Percentiles rank a stretch among this genome's conserved stretches.
phyloP scores from a whole-genome alignment of 2,329 filamentous ascomycete species.

The Xylaria hypoxylon region DNA sequence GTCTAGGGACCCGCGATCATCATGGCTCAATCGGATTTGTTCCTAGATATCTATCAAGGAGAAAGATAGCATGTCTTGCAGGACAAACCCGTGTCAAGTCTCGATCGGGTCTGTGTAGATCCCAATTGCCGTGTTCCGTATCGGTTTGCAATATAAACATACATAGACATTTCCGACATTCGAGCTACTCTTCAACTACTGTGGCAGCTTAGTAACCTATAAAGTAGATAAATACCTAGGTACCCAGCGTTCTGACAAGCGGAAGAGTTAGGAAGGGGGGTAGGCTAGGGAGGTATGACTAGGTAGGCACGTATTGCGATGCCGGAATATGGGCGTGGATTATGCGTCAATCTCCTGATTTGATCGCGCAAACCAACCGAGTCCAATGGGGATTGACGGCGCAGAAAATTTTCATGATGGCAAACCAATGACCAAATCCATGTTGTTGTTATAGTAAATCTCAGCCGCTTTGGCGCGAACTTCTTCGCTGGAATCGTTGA shows the following conservation, averaged over 20 bases:
- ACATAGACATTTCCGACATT: not conserved
- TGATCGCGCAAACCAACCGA: slow-evolving; percentile 15
- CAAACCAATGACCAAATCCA: slow-evolving; percentile 28
- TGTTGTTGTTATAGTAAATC: slow-evolving; percentile 14
- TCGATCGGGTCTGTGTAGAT: not conserved
- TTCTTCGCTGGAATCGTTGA: slow-evolving; percentile 37
- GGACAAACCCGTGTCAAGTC: not conserved
- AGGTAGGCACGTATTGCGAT: slow-evolving; percentile 19
- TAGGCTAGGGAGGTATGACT: not conserved
- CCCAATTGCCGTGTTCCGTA: not conserved
- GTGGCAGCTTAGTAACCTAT: slow-evolving; percentile 1
- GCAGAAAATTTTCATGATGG: slow-evolving; percentile 32
- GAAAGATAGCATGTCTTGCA: not conserved
- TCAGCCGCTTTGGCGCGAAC: slow-evolving; percentile 38
- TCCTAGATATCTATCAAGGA: slow-evolving; percentile 8
- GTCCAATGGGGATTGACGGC: slow-evolving; percentile 25
- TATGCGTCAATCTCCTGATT: slow-evolving; percentile 25
- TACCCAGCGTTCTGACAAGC: too few relatives aligned
- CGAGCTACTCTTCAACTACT: not conserved
- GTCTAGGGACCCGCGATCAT: not conserved
- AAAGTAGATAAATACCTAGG: slow-evolving; percentile 2
- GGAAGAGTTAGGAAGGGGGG: slow-evolving; percentile 3
- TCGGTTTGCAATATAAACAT: not conserved
- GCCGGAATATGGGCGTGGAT: slow-evolving; percentile 14
- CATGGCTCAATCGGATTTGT: slow-evolving; percentile 10